These are phyloP conservation scores for Cynanchum wilfordii DNA, from an alignment of 257 asterid genomes.

Conservation along the genomic window DNA sequence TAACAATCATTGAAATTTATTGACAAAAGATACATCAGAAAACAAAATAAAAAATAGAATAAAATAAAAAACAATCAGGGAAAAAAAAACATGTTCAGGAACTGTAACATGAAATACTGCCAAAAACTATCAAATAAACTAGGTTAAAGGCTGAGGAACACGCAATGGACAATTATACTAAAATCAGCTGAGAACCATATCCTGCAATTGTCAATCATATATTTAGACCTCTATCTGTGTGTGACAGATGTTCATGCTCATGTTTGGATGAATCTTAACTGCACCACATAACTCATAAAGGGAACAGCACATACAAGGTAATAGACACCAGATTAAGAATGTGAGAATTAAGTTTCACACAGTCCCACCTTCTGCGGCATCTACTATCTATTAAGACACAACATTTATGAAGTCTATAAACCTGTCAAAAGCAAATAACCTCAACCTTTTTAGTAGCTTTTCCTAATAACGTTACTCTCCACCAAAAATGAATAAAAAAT, in stretches of 20 bases:
- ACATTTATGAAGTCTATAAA: background rate
- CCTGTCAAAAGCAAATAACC: background rate
- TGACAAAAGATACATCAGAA: background rate
- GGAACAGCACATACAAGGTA: background rate
- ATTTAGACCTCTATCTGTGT: background rate
- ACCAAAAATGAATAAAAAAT: background rate
- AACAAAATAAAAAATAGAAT: background rate
- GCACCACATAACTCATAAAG: background rate
- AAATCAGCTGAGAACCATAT: background rate
- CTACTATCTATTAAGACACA: background rate
- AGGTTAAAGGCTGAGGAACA: background rate
- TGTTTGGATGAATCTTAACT: background rate
- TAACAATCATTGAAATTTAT: slow-evolving; percentile 2
- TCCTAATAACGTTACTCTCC: background rate
- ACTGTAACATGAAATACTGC: background rate
- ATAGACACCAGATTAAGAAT: background rate
- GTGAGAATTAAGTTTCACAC: background rate
- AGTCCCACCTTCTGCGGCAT: background rate
- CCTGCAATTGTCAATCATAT: background rate
- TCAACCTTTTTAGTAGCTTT: background rate
- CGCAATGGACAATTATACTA: background rate
- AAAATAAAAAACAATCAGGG: background rate
- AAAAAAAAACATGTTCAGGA: background rate
- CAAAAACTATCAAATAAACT: background rate
- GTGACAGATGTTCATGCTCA: background rate